These are phyloP conservation scores for Monosporascus sp. DNA, from an alignment of 2,329 filamentous ascomycete species.

Conservation along the genomic window DNA sequence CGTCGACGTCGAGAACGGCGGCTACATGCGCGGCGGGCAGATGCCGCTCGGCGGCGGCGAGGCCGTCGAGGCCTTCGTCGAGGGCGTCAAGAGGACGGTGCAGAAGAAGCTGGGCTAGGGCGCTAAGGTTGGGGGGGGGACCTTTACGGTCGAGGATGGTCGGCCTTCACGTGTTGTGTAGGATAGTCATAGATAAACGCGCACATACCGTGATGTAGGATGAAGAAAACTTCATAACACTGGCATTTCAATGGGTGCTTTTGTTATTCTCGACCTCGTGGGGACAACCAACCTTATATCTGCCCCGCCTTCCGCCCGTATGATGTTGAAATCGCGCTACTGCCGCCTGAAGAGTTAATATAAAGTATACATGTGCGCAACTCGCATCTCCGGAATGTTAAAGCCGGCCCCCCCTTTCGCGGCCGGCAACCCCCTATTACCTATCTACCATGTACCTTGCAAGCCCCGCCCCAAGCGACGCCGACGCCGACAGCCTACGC, in stretches of 20 bases:
- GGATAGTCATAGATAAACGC: no score
- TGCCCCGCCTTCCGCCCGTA: not conserved
- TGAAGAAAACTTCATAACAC: no score
- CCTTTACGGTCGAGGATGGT: not conserved
- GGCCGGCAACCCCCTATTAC: not conserved
- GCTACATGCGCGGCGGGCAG: conserved; percentile 69
- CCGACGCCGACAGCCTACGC: conserved; percentile 4
- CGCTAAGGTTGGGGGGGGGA: not conserved
- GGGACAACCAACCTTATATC: no score
- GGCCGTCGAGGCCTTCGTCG: conserved; percentile 85
- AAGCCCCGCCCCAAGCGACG: not conserved
- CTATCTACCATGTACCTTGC: no score
- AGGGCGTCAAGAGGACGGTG: conserved; percentile 78
- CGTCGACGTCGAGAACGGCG: conserved; percentile 78
- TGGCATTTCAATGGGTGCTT: no score
- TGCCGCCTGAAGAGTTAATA: no score
- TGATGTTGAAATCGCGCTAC: not conserved
- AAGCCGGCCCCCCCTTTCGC: not conserved
- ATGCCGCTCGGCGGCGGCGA: conserved; percentile 84
- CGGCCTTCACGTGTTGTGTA: not conserved
- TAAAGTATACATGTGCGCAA: no score
- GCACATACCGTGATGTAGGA: no score
- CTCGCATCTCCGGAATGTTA: no score
- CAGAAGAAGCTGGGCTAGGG: conserved; percentile 42
- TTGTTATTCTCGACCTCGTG: no score